These are phyloP conservation scores for Paulownia fortunei DNA, from an alignment of 257 asterid species.

Conservation along the genomic window DNA sequence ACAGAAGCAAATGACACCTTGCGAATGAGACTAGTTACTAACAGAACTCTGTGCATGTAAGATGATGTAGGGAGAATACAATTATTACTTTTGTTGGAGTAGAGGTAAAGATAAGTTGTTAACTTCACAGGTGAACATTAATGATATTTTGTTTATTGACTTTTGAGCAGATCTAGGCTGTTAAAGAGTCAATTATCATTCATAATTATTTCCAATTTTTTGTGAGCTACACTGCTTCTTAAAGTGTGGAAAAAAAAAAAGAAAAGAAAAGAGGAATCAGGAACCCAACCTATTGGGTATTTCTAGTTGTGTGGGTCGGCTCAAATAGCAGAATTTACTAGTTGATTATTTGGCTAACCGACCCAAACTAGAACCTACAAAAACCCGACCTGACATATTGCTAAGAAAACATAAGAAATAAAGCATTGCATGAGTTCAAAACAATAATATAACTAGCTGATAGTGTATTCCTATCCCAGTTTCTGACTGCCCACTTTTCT, in stretches of 20 bases:
- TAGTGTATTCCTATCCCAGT: neutral
- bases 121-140: neutral
- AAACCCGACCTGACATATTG: neutral
- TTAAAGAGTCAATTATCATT: neutral
- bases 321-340: neutral
- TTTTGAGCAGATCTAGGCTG: neutral
- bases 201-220: neutral
- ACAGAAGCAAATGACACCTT: conserved; percentile 1
- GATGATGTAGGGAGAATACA: neutral
- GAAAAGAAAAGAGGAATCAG: neutral
- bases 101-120: neutral
- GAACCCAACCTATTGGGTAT: neutral
- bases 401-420: neutral
- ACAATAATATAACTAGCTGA: neutral
- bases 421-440: neutral
- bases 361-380: neutral
- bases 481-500: neutral
- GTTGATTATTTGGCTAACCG: neutral
- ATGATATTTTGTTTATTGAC: neutral
- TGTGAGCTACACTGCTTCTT: conserved; percentile 6
- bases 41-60: neutral
- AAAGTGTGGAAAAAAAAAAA: neutral
- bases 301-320: neutral
- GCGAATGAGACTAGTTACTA: neutral
- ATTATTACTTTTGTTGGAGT: neutral